Evolutionary conservation across 805 yeast species (phyloP), one percentile per base, ranked within the genome.

Genomic region (Yarrowia osloensis): DNA sequence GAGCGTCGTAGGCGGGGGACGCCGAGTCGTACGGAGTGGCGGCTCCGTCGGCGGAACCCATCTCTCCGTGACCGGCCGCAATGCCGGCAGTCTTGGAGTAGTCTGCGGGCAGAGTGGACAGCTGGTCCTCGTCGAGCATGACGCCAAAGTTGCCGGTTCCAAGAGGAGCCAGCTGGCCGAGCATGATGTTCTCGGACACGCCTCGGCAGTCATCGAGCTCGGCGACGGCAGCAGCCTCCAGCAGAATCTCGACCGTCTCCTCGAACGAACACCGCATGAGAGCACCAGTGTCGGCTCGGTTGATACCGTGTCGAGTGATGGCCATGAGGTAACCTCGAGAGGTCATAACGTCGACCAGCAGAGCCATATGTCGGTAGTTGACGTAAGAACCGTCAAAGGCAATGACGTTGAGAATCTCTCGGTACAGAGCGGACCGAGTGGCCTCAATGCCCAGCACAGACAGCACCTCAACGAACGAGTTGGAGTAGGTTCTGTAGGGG

Each of bases 381-480:
- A 95, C 99, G 75, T 95, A 95, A 42, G 99, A 93, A 90, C 99
- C 99, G 84, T 95, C 99, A 74, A 96, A 95, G 3, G 98, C 97
- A 84, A 95, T 92, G 73, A 95, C 99, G 75, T 95, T 95, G 80
- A 90, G 86, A 74, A 95, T 92, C 81, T 95, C 99, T 77, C 88
- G 90, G 83, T 88, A 95, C 73, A 95, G 82, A 1, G 98, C 97
- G 66, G 93, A 85, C 78, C 99, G 88, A 26, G 98, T 96, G 49
- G 99, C 99, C 78, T 95, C 99, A 76, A 95, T 95, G 83, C 99
- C 99, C 73, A 95, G 81, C 15, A 95, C 99, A 67, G 92, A 90
- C 78, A 94, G 84, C 71, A 95, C 87, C 79, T 95, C 99, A 73
- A 95, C 96, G 78, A 95, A 95, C 69, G 97, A 94, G 81, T 95